Evolutionary conservation across 371 early-diverging fungal species (phyloP).

Genomic region (Ordospora colligata): DNA sequence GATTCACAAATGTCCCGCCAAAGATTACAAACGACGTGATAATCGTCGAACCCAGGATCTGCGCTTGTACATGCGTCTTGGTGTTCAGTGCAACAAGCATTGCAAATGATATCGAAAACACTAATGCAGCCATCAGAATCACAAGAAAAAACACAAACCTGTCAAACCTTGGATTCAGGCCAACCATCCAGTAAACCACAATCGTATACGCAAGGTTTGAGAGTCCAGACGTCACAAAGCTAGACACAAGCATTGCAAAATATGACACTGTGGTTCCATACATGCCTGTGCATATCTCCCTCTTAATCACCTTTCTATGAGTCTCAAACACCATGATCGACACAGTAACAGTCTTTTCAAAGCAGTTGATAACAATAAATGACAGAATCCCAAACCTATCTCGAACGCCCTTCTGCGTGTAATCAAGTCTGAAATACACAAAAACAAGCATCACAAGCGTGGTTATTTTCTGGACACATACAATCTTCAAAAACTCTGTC

Average conservation of each 20-base stretch:
- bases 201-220: slow-evolving; percentile 44
- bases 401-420: slow-evolving; percentile 60
- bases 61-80: slow-evolving; percentile 56
- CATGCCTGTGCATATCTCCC: slow-evolving; percentile 62
- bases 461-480: slow-evolving; percentile 52
- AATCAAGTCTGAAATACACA: slow-evolving; percentile 31
- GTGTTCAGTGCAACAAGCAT: slow-evolving; percentile 59
- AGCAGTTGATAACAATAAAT: slow-evolving; percentile 60
- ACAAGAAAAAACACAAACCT: slow-evolving; percentile 60
- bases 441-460: slow-evolving; percentile 30
- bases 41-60: slow-evolving; percentile 60
- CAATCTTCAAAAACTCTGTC: slow-evolving; percentile 46
- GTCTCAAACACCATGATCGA: slow-evolving; percentile 53
- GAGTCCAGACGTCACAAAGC: slow-evolving; percentile 47
- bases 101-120: slow-evolving; percentile 55
- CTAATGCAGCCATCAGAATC: slow-evolving; percentile 45
- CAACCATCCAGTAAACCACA: slow-evolving; percentile 61
- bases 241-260: slow-evolving; percentile 60
- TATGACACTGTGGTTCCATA: slow-evolving; percentile 61
- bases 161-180: slow-evolving; percentile 45
- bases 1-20: slow-evolving; percentile 61
- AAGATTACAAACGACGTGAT: slow-evolving; percentile 61
- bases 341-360: slow-evolving; percentile 61
- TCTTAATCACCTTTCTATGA: slow-evolving; percentile 59
- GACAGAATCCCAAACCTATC: slow-evolving; percentile 61